Conservation (phyloP, 2,329 filamentous ascomycete genomes). For the Fusarium sp. region DNA sequence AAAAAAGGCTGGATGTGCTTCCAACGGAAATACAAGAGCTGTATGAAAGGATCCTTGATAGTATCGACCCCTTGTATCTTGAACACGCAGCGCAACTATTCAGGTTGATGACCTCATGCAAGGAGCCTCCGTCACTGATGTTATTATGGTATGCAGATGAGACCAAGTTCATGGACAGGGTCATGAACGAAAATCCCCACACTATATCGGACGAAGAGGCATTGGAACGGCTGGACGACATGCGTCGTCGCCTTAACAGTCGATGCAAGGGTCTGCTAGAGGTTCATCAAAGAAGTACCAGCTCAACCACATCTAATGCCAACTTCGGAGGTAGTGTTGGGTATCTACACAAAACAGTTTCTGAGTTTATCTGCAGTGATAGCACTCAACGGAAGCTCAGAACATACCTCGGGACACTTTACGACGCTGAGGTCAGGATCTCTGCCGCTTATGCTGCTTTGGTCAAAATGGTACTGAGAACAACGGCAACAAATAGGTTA, state of each 20-base stretch:
- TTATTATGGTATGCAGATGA: constrained; percentile 24
- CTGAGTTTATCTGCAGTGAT: accelerated
- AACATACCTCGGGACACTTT: neutral
- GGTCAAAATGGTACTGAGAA: neutral
- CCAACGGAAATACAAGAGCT: constrained; percentile 2
- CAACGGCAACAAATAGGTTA: neutral
- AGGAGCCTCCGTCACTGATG: accelerated
- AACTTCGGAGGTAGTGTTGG: neutral
- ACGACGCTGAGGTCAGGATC: constrained; percentile 3
- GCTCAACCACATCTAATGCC: neutral
- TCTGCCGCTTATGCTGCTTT: neutral
- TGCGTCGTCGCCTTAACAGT: constrained; percentile 14
- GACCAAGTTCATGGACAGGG: neutral
- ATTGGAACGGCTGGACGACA: neutral
- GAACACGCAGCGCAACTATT: constrained; percentile 19
- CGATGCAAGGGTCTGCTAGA: constrained; percentile 24
- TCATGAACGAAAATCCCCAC: accelerated
- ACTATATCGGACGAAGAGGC: accelerated
- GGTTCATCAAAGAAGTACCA: neutral
- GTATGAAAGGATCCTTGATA: neutral
- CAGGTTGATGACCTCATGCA: neutral
- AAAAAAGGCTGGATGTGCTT: neutral
- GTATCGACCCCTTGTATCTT: neutral
- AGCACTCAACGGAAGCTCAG: neutral
- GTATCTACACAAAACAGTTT: constrained; percentile 13